Evolutionary conservation across 1,139 yeast species (phyloP).

Genomic region (Debaryomycetaceae sp.): DNA sequence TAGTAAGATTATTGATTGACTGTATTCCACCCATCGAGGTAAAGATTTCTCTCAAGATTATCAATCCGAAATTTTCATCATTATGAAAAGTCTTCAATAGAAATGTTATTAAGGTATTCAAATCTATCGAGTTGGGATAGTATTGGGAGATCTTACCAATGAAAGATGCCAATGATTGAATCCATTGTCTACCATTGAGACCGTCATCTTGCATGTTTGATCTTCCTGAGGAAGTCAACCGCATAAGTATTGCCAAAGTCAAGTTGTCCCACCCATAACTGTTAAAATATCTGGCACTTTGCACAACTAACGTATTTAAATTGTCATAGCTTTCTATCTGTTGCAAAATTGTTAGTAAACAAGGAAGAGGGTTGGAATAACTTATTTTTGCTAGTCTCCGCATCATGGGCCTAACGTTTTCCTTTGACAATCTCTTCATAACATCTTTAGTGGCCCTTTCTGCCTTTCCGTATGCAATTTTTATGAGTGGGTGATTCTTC

Average conservation of each 20-base stretch:
- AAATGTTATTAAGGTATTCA: conserved; percentile 56
- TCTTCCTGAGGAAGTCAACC: conserved; percentile 66
- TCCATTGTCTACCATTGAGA: conserved; percentile 79
- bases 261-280: conserved; percentile 84
- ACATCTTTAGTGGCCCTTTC: conserved; percentile 81
- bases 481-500: conserved; percentile 56
- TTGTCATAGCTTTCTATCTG: conserved; percentile 93
- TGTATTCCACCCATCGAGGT: conserved; percentile 82
- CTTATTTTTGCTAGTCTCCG: conserved; percentile 74
- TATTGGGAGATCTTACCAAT: conserved; percentile 60
- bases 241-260: conserved; percentile 67
- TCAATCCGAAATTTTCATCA: conserved; percentile 61
- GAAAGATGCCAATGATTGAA: conserved; percentile 67
- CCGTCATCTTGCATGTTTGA: conserved; percentile 75
- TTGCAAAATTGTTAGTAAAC: conserved; percentile 58
- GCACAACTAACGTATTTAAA: conserved; percentile 72
- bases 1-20: conserved; percentile 59
- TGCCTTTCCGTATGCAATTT: conserved; percentile 63
- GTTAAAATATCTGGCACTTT: conserved; percentile 76
- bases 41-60: conserved; percentile 67
- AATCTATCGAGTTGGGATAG: conserved; percentile 48
- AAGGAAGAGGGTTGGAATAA: conserved; percentile 78
- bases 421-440: conserved; percentile 82
- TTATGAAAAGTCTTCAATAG: conserved; percentile 63
- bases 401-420: conserved; percentile 75